Percentiles rank a stretch among this genome's conserved stretches.
phyloP scores from a whole-genome alignment of 805 yeast genomes.

The Saccharomycopsis synnaedendra region DNA sequence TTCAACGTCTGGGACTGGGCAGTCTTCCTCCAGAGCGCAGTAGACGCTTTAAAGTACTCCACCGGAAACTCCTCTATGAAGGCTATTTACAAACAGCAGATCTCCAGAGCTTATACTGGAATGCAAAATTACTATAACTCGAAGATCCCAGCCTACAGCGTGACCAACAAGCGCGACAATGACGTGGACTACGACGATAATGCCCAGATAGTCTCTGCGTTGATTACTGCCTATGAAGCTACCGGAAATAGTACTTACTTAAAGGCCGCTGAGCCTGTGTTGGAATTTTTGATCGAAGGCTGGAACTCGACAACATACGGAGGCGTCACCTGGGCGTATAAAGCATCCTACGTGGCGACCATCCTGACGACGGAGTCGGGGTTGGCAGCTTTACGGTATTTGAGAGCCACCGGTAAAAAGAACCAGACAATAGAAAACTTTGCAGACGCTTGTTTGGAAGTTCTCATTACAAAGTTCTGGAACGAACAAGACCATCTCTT shows the following conservation, averaged over 20 bases:
- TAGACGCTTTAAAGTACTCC: constrained; percentile 39
- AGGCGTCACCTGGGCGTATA: constrained; percentile 57
- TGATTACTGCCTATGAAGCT: constrained; percentile 56
- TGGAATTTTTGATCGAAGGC: constrained; percentile 53
- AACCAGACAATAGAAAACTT: constrained; percentile 42
- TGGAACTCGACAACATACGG: constrained; percentile 39
- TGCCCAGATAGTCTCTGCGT: constrained; percentile 59
- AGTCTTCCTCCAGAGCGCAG: constrained; percentile 53
- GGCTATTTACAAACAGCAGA: constrained; percentile 32
- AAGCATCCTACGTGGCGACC: constrained; percentile 46
- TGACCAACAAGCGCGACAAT: constrained; percentile 49
- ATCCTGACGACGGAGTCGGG: constrained; percentile 62
- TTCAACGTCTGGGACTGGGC: constrained; percentile 26
- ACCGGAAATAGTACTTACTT: constrained; percentile 42
- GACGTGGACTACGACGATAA: constrained; percentile 67
- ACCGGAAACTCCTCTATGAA: constrained; percentile 2
- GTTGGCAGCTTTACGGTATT: constrained; percentile 39
- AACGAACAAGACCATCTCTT: constrained; percentile 45
- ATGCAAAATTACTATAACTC: constrained; percentile 34
- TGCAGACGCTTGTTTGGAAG: constrained; percentile 48
- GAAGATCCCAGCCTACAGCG: constrained; percentile 45
- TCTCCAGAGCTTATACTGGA: constrained; percentile 44
- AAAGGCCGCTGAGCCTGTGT: constrained; percentile 45
- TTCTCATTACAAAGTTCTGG: constrained; percentile 39
- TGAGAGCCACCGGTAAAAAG: constrained; percentile 37